Conservation (phyloP, 306 rosid species). For the Hippophae tibetana region DNA sequence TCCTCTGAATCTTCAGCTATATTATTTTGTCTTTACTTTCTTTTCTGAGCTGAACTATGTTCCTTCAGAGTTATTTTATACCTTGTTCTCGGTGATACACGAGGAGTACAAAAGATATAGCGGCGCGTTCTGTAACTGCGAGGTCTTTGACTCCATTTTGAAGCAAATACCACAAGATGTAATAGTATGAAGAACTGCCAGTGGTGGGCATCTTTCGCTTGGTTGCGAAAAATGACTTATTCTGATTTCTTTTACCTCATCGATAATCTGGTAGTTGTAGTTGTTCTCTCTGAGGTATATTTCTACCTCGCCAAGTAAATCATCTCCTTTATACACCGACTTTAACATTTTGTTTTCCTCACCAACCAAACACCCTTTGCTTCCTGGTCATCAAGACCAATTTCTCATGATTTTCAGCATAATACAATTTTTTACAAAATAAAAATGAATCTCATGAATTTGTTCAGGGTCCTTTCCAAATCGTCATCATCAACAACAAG, state of each 20-base stretch:
- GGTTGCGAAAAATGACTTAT: slow-evolving; percentile 77
- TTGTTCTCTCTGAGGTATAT: slow-evolving; percentile 62
- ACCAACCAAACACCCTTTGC: slow-evolving; percentile 22
- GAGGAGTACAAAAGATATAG: slow-evolving; percentile 90
- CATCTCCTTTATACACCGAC: slow-evolving; percentile 71
- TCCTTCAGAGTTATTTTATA: slow-evolving; percentile 40
- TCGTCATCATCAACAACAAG: slow-evolving; percentile 42
- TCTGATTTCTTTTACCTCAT: slow-evolving; percentile 82
- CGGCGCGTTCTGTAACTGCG: slow-evolving; percentile 55
- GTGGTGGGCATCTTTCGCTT: slow-evolving; percentile 99
- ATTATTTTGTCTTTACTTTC: background rate
- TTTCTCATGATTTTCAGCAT: slow-evolving; percentile 12
- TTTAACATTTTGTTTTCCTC: slow-evolving; percentile 48
- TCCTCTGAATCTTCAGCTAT: too few species aligned
- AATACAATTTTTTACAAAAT: background rate
- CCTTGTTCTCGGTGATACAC: slow-evolving; percentile 97
- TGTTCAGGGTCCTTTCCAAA: slow-evolving; percentile 28
- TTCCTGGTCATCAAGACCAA: slow-evolving; percentile 19
- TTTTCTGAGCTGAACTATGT: slow-evolving; percentile 7
- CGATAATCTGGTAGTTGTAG: slow-evolving; percentile 25
- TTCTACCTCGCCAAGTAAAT: slow-evolving; percentile 89
- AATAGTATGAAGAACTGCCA: slow-evolving; percentile 92
- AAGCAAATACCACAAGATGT: slow-evolving; percentile 77
- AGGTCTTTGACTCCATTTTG: slow-evolving; percentile 97
- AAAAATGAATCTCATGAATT: slow-evolving; percentile 20